Conservation (phyloP, 2,329 filamentous ascomycete species). For the Aspergillus sp. region DNA sequence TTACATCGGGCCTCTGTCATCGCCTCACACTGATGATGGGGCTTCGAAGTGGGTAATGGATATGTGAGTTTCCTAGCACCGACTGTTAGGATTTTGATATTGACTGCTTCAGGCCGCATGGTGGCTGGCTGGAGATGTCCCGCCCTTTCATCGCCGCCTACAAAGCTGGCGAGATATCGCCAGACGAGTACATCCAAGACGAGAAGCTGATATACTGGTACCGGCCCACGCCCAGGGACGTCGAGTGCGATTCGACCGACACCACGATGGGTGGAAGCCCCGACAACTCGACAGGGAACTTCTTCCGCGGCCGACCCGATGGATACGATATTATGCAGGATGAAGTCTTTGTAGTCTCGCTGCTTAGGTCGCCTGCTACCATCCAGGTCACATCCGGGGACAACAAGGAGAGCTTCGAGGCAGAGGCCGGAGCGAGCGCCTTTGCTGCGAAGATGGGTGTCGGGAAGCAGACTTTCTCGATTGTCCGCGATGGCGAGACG, state of each 20-base stretch:
- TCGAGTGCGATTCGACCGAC: conserved; percentile 55
- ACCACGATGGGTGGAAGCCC: conserved; percentile 46
- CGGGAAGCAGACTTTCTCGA: conserved; percentile 49
- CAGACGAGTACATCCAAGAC: conserved; percentile 41
- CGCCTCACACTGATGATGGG: conserved; percentile 38
- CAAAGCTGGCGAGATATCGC: conserved; percentile 45
- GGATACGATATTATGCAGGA: conserved; percentile 53
- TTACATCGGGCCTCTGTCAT: conserved; percentile 52
- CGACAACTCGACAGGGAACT: conserved; percentile 51
- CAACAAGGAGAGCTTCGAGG: conserved; percentile 44
- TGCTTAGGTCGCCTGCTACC: conserved; percentile 48
- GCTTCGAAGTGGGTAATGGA: conserved; percentile 53
- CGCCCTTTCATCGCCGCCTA: conserved; percentile 56
- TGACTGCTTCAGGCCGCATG: conserved; percentile 44
- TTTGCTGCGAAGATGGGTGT: conserved; percentile 50
- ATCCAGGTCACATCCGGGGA: conserved; percentile 50
- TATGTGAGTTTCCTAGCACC: conserved; percentile 37
- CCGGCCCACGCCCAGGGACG: conserved; percentile 47
- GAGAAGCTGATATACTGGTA: conserved; percentile 60
- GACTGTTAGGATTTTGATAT: background rate
- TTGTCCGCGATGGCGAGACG: conserved; percentile 42
- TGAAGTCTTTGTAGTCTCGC: conserved; percentile 53
- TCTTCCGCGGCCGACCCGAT: conserved; percentile 53
- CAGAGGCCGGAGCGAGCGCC: conserved; percentile 48
- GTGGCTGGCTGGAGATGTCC: conserved; percentile 55